These are phyloP conservation scores for Tulasnella sp. DNA, from an alignment of 768 basidiomycete genomes.

Conservation along the genomic window DNA sequence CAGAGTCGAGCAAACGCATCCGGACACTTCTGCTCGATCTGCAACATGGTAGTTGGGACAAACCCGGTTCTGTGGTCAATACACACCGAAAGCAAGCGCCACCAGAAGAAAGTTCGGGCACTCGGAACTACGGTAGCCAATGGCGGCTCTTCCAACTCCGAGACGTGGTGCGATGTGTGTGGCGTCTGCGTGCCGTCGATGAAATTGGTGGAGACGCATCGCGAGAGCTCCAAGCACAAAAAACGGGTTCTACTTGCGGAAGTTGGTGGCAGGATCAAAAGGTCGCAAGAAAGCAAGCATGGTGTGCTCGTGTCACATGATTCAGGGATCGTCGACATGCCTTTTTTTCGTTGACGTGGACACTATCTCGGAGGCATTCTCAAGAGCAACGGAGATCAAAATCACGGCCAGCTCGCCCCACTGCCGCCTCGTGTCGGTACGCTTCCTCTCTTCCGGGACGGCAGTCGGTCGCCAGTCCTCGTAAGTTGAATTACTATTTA, in stretches of 20 bases:
- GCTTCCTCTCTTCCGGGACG: not conserved
- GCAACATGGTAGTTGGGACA: not conserved
- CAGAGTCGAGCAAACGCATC: not conserved
- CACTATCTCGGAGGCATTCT: not conserved
- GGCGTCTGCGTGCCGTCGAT: not conserved
- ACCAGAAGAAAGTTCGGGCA: not conserved
- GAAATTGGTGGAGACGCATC: not conserved
- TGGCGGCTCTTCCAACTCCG: not conserved
- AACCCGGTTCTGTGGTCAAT: not conserved
- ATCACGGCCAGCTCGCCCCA: not conserved
- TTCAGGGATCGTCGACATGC: not conserved
- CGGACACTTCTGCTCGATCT: not conserved
- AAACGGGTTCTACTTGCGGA: not conserved
- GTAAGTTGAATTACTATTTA: too few species aligned
- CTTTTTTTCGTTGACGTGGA: not conserved
- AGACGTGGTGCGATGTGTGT: not conserved
- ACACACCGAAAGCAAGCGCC: not conserved
- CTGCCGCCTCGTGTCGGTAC: not conserved
- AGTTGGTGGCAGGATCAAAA: not conserved
- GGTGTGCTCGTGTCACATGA: not conserved
- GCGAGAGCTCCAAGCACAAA: not conserved
- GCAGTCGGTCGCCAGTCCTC: not conserved
- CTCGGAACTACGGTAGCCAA: not conserved
- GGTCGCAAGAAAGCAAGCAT: not conserved
- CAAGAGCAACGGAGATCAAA: not conserved